Evolutionary conservation across 805 yeast species (phyloP).

Genomic region (Starmerella geochares): DNA sequence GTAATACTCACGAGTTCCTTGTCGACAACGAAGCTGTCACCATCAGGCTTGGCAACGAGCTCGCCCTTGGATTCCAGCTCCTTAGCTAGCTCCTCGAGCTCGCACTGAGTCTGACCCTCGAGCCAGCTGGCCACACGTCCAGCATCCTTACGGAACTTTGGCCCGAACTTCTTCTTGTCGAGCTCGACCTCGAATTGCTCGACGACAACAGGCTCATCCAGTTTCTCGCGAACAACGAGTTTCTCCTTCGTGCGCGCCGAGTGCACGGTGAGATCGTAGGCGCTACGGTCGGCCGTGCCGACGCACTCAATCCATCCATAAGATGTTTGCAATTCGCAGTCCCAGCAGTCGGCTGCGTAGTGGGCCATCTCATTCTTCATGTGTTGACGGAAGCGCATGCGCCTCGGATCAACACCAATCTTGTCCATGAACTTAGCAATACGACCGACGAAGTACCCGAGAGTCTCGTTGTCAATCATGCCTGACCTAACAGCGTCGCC

Average conservation of each 20-base stretch:
- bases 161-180: constrained; percentile 94
- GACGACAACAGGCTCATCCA: constrained; percentile 72
- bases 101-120: constrained; percentile 65
- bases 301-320: constrained; percentile 99
- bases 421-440: constrained; percentile 72
- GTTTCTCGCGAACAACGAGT: constrained; percentile 82
- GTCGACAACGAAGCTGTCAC: constrained; percentile 63
- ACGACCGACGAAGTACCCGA: constrained; percentile 94
- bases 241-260: constrained; percentile 91
- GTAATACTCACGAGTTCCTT: constrained; percentile 61
- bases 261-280: constrained; percentile 93
- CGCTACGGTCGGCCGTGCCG: constrained; percentile 99
- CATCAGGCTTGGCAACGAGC: constrained; percentile 59
- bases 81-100: constrained; percentile 63
- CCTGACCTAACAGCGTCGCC: constrained; percentile 86
- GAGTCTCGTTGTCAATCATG: constrained; percentile 91
- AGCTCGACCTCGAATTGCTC: constrained; percentile 76
- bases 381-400: constrained; percentile 95
- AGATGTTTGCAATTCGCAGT: constrained; percentile 89
- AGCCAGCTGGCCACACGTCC: constrained; percentile 81
- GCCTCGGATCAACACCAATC: constrained; percentile 78
- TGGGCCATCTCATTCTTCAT: constrained; percentile 99
- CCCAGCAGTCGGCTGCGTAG: constrained; percentile 99
- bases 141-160: constrained; percentile 94
- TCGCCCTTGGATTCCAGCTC: constrained; percentile 55